Evolutionary conservation across 495 filamentous ascomycete genomes (phyloP).

Genomic region (Sordaria brevicollis): DNA sequence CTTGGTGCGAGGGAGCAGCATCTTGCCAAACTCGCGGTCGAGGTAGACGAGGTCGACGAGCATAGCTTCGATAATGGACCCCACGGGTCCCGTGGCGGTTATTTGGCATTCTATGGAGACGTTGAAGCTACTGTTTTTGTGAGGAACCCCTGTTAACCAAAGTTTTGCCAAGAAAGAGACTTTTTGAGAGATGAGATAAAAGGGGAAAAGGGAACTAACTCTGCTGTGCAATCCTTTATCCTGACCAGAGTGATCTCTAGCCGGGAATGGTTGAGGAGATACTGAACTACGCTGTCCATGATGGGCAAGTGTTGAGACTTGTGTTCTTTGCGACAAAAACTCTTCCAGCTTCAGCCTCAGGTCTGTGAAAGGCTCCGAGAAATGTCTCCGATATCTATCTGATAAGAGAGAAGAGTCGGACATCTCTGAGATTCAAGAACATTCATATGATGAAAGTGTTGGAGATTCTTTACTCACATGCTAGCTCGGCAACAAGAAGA

Average conservation of each 20-base stretch:
- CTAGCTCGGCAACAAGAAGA: not conserved
- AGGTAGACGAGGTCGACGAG: slow-evolving; percentile 15
- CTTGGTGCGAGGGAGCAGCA: slow-evolving; percentile 19
- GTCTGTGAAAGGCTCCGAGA: not conserved
- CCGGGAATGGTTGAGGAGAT: slow-evolving; percentile 9
- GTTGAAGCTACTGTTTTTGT: not conserved
- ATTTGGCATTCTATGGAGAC: slow-evolving; percentile 3
- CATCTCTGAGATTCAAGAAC: not conserved
- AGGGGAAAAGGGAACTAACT: slow-evolving; percentile 12
- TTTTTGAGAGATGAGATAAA: slow-evolving; percentile 10
- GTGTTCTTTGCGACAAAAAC: not conserved
- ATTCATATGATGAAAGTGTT: not conserved
- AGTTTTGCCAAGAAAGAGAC: not conserved
- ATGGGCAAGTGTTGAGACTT: not conserved
- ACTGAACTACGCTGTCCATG: slow-evolving; percentile 12
- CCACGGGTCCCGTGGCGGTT: slow-evolving; percentile 17
- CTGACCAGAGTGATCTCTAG: slow-evolving; percentile 13
- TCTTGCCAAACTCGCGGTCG: slow-evolving; percentile 13
- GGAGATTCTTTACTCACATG: not conserved
- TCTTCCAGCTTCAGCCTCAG: not conserved
- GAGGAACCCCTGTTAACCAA: not conserved
- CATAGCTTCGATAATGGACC: slow-evolving; percentile 17
- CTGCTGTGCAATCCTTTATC: slow-evolving; percentile 7
- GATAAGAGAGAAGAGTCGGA: not conserved
- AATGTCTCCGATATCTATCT: not conserved